phyloP scores from a whole-genome alignment of 768 basidiomycete species.

The Podaxis carcinomalis region DNA sequence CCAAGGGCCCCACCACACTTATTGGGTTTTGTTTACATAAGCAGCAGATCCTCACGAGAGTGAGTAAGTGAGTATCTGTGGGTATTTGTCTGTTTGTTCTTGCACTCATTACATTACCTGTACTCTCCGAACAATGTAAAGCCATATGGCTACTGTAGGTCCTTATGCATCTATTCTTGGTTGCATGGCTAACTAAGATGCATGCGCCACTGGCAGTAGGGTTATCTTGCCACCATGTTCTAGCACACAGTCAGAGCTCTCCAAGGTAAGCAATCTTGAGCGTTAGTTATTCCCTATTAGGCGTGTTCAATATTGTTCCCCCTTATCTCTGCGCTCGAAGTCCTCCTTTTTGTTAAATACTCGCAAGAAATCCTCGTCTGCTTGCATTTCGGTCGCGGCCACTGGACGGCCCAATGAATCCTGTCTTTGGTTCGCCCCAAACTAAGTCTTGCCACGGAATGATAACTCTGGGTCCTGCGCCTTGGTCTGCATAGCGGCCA shows the following conservation, averaged over 20 bases:
- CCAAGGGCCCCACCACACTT: neutral
- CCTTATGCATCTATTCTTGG: neutral
- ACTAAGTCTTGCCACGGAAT: no score
- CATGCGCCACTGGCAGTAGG: neutral
- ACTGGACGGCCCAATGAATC: no score
- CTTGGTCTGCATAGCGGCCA: no score
- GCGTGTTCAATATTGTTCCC: no score
- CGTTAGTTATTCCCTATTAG: neutral
- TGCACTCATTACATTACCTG: neutral
- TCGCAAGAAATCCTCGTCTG: no score
- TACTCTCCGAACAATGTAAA: neutral
- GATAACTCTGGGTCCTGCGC: no score
- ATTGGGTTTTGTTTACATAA: conserved; percentile 11
- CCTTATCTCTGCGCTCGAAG: no score
- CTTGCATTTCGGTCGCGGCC: no score
- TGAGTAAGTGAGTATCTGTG: neutral
- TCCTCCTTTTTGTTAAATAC: no score
- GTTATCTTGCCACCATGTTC: neutral
- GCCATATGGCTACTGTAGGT: neutral
- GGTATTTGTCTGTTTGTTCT: neutral
- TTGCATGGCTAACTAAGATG: neutral
- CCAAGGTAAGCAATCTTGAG: neutral
- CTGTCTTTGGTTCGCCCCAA: no score
- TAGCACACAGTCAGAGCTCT: neutral
- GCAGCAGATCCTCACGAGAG: neutral